phyloP scores from a whole-genome alignment of 305 asterid species.

The Fraxinus sp. region DNA sequence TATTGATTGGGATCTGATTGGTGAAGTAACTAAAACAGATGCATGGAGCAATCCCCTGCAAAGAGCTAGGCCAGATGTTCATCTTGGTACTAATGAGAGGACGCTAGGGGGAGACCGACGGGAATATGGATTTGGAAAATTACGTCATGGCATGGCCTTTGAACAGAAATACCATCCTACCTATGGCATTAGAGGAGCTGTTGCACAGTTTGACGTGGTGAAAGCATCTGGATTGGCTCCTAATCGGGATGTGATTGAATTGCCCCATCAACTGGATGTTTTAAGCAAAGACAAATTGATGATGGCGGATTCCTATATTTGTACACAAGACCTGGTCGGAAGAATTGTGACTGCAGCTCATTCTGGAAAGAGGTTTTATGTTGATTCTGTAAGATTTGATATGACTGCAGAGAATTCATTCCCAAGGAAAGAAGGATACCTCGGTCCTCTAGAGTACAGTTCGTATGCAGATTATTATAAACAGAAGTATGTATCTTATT shows the following conservation, averaged over 20 bases:
- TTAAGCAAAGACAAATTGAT: conserved; percentile 51
- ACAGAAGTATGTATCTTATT: conserved; percentile 69
- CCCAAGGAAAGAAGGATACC: conserved; percentile 99
- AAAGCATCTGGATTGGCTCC: conserved; percentile 93
- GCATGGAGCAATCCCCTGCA: conserved; percentile 97
- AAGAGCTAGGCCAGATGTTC: conserved; percentile 98
- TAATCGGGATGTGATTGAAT: conserved; percentile 47
- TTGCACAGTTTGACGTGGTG: conserved; percentile 91
- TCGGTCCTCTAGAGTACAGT: conserved; percentile 96
- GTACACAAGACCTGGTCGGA: conserved; percentile 69
- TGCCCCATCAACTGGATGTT: conserved; percentile 39
- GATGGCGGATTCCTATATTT: conserved; percentile 80
- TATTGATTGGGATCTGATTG: conserved; percentile 79
- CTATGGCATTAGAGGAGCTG: conserved; percentile 96
- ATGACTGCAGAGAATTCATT: conserved; percentile 97
- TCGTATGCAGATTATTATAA: conserved; percentile 97
- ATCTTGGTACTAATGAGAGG: conserved; percentile 95
- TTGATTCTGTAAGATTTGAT: conserved; percentile 84
- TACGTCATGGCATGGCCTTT: conserved; percentile 79
- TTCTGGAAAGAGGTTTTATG: conserved; percentile 98
- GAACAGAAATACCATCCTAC: conserved; percentile 93
- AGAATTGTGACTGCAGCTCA: conserved; percentile 97
- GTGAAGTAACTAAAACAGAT: conserved; percentile 58
- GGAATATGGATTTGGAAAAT: conserved; percentile 96
- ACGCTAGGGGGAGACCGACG: conserved; percentile 94